Evolutionary conservation across 768 basidiomycete genomes (phyloP), one percentile per base, ranked within the genome.

Genomic region (Russula sp.): DNA sequence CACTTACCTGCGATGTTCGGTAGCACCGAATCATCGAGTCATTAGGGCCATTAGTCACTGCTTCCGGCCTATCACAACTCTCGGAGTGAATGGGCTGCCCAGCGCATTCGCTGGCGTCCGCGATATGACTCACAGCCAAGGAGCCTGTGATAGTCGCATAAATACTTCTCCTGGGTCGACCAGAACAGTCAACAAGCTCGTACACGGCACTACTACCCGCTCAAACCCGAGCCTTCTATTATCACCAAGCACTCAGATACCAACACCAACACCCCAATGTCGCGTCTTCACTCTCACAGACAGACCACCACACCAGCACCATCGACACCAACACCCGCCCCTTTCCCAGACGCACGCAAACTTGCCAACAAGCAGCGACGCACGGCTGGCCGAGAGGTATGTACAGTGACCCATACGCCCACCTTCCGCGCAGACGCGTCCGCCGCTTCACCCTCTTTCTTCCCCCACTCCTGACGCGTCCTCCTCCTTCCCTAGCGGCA

Each of bases 341-440:
- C 57, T 13, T 14, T 47, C 18, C 25, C 32, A 7, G 9, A 48
- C 36, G 34, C 45, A 7, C 62, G 57, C 14, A 63, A 55, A 39
- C 22, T 49, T 3, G 58, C 62, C 13, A 59, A 59, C 58, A 63
- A 53, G 18, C 25, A 43, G 6, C 62, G 62, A 32, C 62, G 62
- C 57, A 36, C 35, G 5, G 41, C 34, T n/a, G 62, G 62, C 51
- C 52, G 62, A 43, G 62, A 63, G 58, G 62, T 63, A 58, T 11
- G 20, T 3, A 13, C 25, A 11, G 25, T 16, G 5, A 18, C 3
- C 11, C 35, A 7, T 29, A 29, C 25, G 3, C 25, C 25, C 25
- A 29, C 25, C 25, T 29, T 3, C 25, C 25, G 25, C 25, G 25
- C 25, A 29, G 25, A 29, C 25, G 25, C 25, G 25, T 29, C 25